phyloP scores from a whole-genome alignment of 2,329 filamentous ascomycete species.

The Colletotrichum echinochloae region DNA sequence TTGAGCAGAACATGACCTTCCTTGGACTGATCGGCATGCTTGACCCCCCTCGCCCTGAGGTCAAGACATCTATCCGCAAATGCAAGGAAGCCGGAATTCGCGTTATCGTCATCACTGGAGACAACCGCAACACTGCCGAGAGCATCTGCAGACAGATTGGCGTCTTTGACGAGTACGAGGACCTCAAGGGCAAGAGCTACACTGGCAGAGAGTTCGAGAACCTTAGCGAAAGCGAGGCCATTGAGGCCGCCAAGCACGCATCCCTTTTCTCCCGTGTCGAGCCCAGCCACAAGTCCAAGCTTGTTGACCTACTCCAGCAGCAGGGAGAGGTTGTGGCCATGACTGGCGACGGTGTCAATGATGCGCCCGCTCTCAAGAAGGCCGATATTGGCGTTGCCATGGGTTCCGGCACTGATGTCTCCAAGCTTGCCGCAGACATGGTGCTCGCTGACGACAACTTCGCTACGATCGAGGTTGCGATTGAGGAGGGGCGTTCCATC shows the following conservation, averaged over 20 bases:
- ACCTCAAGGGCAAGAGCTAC: constrained; percentile 91
- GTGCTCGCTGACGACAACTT: constrained; percentile 99
- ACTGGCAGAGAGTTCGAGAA: constrained; percentile 96
- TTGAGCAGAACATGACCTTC: constrained; percentile 95
- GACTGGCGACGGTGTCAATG: constrained; percentile 99
- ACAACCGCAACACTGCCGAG: constrained; percentile 97
- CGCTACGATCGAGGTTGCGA: constrained; percentile 94
- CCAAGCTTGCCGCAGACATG: constrained; percentile 97
- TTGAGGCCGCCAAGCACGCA: constrained; percentile 85
- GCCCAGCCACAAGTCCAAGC: constrained; percentile 95
- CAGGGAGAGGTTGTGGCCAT: constrained; percentile 96
- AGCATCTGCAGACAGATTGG: constrained; percentile 98
- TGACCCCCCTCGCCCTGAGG: constrained; percentile 94
- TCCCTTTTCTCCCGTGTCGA: constrained; percentile 97
- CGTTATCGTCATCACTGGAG: constrained; percentile 97
- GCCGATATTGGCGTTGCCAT: constrained; percentile 99
- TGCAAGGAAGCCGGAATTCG: constrained; percentile 95
- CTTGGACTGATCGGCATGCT: constrained; percentile 96
- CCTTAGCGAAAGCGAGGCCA: constrained; percentile 80
- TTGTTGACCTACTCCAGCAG: constrained; percentile 95
- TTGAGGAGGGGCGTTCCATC: constrained; percentile 97
- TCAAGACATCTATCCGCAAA: constrained; percentile 84
- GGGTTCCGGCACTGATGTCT: constrained; percentile 97
- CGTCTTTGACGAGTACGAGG: constrained; percentile 84
- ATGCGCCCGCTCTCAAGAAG: constrained; percentile 97